Percentiles rank a stretch among this genome's conserved stretches.
Evolutionary conservation across 164 flowering plant genomes (phyloP).

Genomic region (Macadamia integrifolia): DNA sequence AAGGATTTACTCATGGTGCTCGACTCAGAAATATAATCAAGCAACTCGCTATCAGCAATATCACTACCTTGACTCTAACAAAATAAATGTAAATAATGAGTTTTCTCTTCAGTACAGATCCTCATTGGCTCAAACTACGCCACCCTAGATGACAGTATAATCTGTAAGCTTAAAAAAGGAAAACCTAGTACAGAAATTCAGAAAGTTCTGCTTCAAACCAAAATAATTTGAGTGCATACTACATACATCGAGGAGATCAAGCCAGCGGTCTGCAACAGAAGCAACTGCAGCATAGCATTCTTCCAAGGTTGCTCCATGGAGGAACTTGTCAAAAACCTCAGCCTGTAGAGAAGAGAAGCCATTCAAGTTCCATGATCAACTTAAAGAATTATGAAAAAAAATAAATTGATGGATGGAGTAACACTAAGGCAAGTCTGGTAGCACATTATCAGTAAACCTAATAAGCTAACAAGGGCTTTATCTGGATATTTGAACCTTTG

Average conservation of each 20-base stretch:
- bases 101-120: not conserved
- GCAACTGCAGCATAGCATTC: slow-evolving; percentile 97
- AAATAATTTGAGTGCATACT: slow-evolving; percentile 39
- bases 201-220: not conserved
- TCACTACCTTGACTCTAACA: slow-evolving; percentile 89
- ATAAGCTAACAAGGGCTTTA: too few species aligned
- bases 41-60: slow-evolving; percentile 88
- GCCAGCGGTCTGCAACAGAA: slow-evolving; percentile 95
- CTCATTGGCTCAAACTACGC: not conserved
- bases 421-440: not conserved
- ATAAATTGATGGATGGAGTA: not conserved
- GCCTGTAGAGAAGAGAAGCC: slow-evolving; percentile 48
- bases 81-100: slow-evolving; percentile 2
- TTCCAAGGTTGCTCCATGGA: slow-evolving; percentile 81
- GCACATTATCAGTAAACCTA: too few species aligned
- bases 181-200: not conserved
- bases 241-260: slow-evolving; percentile 97
- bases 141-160: not conserved
- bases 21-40: slow-evolving; percentile 97
- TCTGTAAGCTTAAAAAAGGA: not conserved
- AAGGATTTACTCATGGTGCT: slow-evolving; percentile 99
- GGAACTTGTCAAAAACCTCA: slow-evolving; percentile 96
- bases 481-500: too few species aligned
- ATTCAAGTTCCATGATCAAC: not conserved
- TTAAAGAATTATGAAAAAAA: not conserved